phyloP scores from a whole-genome alignment of 768 basidiomycete genomes.

The Agrocybe pediades region DNA sequence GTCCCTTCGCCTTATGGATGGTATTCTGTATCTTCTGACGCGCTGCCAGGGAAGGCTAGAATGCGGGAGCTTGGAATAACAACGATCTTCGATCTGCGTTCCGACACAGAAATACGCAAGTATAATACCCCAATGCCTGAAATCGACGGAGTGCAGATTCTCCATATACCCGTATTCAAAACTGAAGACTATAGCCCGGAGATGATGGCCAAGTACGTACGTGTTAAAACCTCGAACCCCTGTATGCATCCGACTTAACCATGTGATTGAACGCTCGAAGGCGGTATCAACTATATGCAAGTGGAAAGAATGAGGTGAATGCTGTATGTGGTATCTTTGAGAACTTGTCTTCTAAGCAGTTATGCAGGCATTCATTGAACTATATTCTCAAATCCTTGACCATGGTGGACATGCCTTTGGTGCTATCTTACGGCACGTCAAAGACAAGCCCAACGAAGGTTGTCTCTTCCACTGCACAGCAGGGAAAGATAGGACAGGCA shows the following conservation, averaged over 20 bases:
- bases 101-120: conserved; percentile 77
- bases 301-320: conserved; percentile 74
- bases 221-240: conserved; percentile 26
- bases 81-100: conserved; percentile 76
- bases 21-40: not conserved
- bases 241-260: conserved; percentile 18
- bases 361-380: conserved; percentile 74
- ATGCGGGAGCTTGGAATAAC: conserved; percentile 64
- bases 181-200: conserved; percentile 83
- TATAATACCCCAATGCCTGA: conserved; percentile 65
- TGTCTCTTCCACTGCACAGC: conserved; percentile 84
- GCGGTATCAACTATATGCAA: conserved; percentile 74
- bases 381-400: conserved; percentile 82
- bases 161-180: conserved; percentile 66
- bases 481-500: conserved; percentile 82
- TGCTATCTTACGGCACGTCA: conserved; percentile 70
- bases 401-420: conserved; percentile 70
- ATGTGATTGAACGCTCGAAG: conserved; percentile 37
- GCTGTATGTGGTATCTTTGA: not conserved
- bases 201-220: conserved; percentile 80
- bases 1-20: not conserved
- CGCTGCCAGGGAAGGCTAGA: conserved; percentile 58
- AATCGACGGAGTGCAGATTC: conserved; percentile 63
- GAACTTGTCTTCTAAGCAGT: not conserved
- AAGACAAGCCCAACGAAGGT: conserved; percentile 65